Evolutionary conservation across 148 eudicot genomes (phyloP), one percentile per base, ranked within the genome.

Genomic region (Heliamphora exappendiculata): DNA sequence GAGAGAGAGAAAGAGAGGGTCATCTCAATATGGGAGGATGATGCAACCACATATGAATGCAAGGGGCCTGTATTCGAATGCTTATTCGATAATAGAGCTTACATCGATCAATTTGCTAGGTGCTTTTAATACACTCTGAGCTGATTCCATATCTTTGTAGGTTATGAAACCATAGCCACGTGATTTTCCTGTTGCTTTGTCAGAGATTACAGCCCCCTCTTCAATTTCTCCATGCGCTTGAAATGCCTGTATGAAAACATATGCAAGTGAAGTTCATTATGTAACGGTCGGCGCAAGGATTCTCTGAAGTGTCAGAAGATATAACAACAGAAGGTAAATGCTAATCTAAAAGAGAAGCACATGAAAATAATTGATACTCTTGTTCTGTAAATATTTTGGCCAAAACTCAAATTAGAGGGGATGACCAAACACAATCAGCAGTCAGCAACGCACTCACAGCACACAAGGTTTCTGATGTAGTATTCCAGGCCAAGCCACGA

Each of bases 401-500:
- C 31, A 70, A 79, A 72, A 50, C 70, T 54, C 33, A 26, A 3
- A 57, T 44, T 22, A 39, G 7, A 73, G 0, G 7, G 34, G 60
- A 70, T 68, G 13, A 74, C 36, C 81, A 80, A 79, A 47, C 76
- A 63, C 79, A 71, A 67, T 72, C 85, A 81, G 70, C 88, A 80
- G 67, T 75, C 86, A 82, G 81, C 86, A 84, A 79, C 45, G 49
- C 91, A 87, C 93, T 89, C 93, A 89, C 93, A 89, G 89, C 87
- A 89, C 91, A 86, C 91, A 90, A 88, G 72, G 87, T 90, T 83
- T 88, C 93, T 70, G 93, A 86, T 59, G 93, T 74, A 77, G 93
- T 90, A 79, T 85, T 81, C 91, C 89, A 90, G 75, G 88, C 89
- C 88, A 90, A 90, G 78, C 93, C 93, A 83, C 93, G 91, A 79